These are phyloP conservation scores for Vigna radiata DNA, from an alignment of 306 rosid species.

Conservation along the genomic window DNA sequence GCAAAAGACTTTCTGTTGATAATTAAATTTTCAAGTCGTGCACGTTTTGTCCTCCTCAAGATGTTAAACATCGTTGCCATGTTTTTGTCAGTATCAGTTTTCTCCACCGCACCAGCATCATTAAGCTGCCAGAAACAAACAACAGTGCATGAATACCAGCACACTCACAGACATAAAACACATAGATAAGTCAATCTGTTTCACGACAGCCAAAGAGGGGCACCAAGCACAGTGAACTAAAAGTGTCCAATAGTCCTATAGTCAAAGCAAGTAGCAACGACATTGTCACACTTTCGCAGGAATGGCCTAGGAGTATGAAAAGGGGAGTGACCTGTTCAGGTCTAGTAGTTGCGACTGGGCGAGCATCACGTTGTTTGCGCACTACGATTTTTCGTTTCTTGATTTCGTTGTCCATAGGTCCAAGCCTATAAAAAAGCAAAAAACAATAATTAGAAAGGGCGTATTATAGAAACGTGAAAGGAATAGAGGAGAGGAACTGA, in stretches of 20 bases:
- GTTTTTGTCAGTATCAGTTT: constrained; percentile 80
- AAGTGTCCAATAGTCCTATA: too few relatives aligned
- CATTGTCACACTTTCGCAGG: not conserved
- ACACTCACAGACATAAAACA: not conserved
- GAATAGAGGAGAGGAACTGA: constrained; percentile 39
- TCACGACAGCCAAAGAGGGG: not conserved
- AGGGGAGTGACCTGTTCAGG: constrained; percentile 69
- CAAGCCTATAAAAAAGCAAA: constrained; percentile 60
- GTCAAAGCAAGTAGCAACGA: not conserved
- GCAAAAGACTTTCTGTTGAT: constrained; percentile 75
- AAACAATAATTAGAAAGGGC: not conserved
- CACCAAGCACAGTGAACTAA: not conserved
- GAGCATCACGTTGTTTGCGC: constrained; percentile 51
- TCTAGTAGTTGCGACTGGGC: constrained; percentile 51
- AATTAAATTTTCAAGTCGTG: constrained; percentile 63
- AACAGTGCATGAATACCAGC: constrained; percentile 25
- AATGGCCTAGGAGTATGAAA: not conserved
- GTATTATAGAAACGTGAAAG: not conserved
- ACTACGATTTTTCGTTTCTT: constrained; percentile 59
- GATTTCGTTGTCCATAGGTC: constrained; percentile 77
- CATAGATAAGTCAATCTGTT: not conserved
- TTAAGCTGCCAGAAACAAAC: constrained; percentile 59
- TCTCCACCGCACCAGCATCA: constrained; percentile 48
- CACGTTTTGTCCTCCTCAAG: constrained; percentile 56
- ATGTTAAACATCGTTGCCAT: constrained; percentile 72